These are phyloP conservation scores for Quercus gilva DNA, from an alignment of 306 rosid genomes.

Conservation along the genomic window DNA sequence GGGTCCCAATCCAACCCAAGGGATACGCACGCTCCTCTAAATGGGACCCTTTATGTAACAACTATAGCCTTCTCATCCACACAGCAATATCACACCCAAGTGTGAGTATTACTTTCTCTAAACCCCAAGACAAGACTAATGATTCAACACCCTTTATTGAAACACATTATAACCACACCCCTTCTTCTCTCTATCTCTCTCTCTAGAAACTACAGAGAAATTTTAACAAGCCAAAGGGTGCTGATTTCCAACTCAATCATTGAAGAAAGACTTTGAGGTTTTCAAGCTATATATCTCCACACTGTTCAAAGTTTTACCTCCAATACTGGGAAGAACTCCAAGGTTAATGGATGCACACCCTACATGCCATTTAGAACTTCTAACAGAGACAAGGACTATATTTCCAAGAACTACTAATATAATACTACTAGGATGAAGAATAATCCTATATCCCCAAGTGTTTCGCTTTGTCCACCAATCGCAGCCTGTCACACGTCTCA, in stretches of 20 bases:
- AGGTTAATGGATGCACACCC: background rate
- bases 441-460: no score
- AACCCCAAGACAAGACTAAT: constrained; percentile 48
- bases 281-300: constrained; percentile 13
- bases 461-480: no score
- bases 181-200: constrained; percentile 3
- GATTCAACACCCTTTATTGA: constrained; percentile 43
- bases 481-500: no score
- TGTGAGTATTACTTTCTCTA: constrained; percentile 61
- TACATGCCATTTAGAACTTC: constrained; percentile 4
- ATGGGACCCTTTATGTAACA: constrained; percentile 26
- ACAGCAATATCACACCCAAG: constrained; percentile 46
- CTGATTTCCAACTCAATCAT: constrained; percentile 34
- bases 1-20: constrained; percentile 57
- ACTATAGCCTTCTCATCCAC: constrained; percentile 46
- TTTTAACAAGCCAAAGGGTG: constrained; percentile 24
- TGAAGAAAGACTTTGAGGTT: constrained; percentile 16
- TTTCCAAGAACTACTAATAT: constrained; percentile 10
- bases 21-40: constrained; percentile 43
- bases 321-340: background rate
- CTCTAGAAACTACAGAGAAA: constrained; percentile 24
- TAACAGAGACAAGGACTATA: constrained; percentile 15
- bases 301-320: constrained; percentile 2
- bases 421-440: background rate
- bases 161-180: constrained; percentile 21